These are phyloP conservation scores for Sclerotinia minor DNA, from an alignment of 2,329 filamentous ascomycete genomes.

Conservation along the genomic window DNA sequence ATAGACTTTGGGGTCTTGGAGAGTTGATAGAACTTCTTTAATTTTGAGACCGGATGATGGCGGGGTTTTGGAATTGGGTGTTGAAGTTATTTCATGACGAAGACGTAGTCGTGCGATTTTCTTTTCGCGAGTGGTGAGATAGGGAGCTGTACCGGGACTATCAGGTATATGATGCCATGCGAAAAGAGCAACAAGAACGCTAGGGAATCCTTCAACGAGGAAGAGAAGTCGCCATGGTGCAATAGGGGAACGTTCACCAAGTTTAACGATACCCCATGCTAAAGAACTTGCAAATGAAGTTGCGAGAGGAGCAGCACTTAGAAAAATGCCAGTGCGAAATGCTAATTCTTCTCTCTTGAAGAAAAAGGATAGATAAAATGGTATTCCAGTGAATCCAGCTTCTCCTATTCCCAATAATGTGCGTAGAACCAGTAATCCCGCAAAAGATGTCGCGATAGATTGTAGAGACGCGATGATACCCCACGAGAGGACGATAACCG, in stretches of 20 bases:
- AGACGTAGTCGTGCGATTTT: constrained; percentile 72
- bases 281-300: constrained; percentile 79
- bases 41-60: constrained; percentile 48
- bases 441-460: constrained; percentile 63
- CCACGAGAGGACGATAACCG: constrained; percentile 71
- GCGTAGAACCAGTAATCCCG: constrained; percentile 55
- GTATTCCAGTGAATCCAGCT: constrained; percentile 64
- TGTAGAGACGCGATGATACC: constrained; percentile 77
- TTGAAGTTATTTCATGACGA: constrained; percentile 40
- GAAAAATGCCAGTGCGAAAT: constrained; percentile 80
- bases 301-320: constrained; percentile 80
- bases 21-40: constrained; percentile 57
- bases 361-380: constrained; percentile 65
- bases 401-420: constrained; percentile 62
- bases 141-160: constrained; percentile 64
- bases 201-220: constrained; percentile 81
- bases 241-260: constrained; percentile 65
- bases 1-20: constrained; percentile 69
- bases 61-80: not conserved
- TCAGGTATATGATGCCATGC: constrained; percentile 79
- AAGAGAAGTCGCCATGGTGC: constrained; percentile 86
- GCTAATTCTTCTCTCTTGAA: constrained; percentile 72
- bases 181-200: constrained; percentile 69
- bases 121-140: constrained; percentile 62
- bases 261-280: constrained; percentile 73